Base-by-base conservation (phyloP, 345 rosid genomes). In the Abelmoschus esculentus region DNA sequence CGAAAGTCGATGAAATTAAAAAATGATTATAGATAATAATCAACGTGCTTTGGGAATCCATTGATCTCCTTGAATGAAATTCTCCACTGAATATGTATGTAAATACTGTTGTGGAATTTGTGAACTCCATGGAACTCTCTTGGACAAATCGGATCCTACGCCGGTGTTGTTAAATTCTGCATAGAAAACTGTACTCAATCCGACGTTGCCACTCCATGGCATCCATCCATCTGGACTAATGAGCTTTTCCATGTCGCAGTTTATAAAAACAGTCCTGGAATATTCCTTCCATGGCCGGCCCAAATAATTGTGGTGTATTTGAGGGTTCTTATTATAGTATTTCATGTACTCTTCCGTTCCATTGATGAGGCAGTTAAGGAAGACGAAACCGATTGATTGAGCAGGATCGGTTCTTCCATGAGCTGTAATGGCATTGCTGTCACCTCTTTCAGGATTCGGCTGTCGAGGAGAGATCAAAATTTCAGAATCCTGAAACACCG, bases 221-320 rank as follows among this genome's bases (percentile, higher is more conserved):
- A 88, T 34, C 97, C 97, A 93, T 11, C 98, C 98, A 2, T 78
- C 74, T 61, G 89, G 83, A 28, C 50, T 52, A 28, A 93, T 13
- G 26, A 93, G 86, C 67, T 76, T 82, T 74, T 80, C 89, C 57
- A 91, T 29, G 31, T 54, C 66, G 18, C 93, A 91, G 0, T 79
- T 70, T 52, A 91, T 80, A 69, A 86, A 93, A 28, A 89, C 96
- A 3, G 90, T 84, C 77, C 98, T 87, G 0, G 97, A 86, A 74
- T 70, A 93, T 66, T 93, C 97, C 81, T 93, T 93, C 98, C 98
- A 93, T 0, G 98, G 96, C 83, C 97, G 77, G 44, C 97, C 97
- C 76, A 93, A 79, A 78, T 11, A 93, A 72, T 79, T 93, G 67
- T 53, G 73, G 67, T 93, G 98, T 26, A 81, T 88, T 17, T 70